These are phyloP conservation scores for Lentinula aciculospora DNA, from an alignment of 768 basidiomycete genomes.

Conservation along the genomic window DNA sequence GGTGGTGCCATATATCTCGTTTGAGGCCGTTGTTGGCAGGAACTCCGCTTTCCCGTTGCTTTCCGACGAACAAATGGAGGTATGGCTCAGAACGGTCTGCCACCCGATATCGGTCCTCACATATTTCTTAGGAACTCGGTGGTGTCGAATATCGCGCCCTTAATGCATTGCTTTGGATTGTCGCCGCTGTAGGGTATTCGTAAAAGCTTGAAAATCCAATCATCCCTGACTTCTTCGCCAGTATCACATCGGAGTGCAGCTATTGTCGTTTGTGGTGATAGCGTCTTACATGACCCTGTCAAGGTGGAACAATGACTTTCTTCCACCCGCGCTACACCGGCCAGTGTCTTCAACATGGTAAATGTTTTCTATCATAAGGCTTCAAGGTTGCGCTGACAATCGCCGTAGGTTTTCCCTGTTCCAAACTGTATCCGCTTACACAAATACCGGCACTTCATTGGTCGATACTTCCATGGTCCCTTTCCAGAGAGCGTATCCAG, in stretches of 20 bases:
- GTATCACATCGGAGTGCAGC: conserved; percentile 76
- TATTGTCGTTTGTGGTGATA: conserved; percentile 66
- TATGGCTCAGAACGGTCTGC: not conserved
- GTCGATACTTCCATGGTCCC: conserved; percentile 90
- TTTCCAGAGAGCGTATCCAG: conserved; percentile 79
- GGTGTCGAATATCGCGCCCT: conserved; percentile 91
- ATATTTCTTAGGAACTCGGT: conserved; percentile 55
- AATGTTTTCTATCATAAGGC: conserved; percentile 10
- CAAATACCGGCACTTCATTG: conserved; percentile 84
- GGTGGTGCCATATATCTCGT: conserved; percentile 76
- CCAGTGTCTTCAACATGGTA: conserved; percentile 64
- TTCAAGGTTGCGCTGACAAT: not conserved
- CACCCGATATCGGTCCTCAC: not conserved
- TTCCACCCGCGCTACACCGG: conserved; percentile 51
- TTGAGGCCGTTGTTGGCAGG: conserved; percentile 78
- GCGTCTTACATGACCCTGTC: conserved; percentile 70
- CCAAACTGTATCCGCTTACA: conserved; percentile 82
- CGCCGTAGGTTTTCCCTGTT: conserved; percentile 72
- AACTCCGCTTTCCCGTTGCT: conserved; percentile 71
- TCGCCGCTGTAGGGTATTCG: conserved; percentile 54
- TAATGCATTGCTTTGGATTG: conserved; percentile 76
- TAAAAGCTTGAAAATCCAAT: not conserved
- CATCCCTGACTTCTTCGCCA: conserved; percentile 21
- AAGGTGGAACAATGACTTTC: conserved; percentile 57
- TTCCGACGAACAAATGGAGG: conserved; percentile 75